Base-by-base conservation (phyloP, 805 yeast species). In the Yamadazyma olivae region DNA sequence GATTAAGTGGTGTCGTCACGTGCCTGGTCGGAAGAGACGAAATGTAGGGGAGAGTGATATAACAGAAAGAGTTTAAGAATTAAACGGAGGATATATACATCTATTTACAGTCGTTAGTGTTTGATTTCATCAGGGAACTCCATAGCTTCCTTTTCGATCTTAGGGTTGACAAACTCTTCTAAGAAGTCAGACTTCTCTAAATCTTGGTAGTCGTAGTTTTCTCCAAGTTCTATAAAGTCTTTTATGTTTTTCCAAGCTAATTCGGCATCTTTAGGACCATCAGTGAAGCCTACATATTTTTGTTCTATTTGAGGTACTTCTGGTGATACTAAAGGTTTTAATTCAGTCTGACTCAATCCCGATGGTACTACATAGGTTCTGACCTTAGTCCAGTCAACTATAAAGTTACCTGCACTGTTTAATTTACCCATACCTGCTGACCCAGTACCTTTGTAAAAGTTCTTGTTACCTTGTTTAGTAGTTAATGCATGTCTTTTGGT, bases 361-460 rank as follows among this genome's bases (percentile, higher is more conserved):
- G 66, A 59, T 4, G 99, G 99, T 7, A 80, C 88, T 3, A 86
- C 95, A 61, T 81, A 93, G 0, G 98, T 88, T 51, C 96, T 75
- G 20, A 91, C 98, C 54, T 82, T 88, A 30, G 64, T 61, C 87
- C 95, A 91, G 64, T 86, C 75, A 43, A 93, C 75, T 5, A 76
- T 67, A 60, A 88, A 93, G 16, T 76, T 74, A 36, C 95, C 97
- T 42, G 70, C 73, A 23, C 71, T 68, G 36, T 93, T 83, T 54
- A 82, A 78, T 35, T 70, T 71, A 57, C 99, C 99, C 44, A 88
- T 78, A 59, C 97, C 97, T 3, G 95, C 76, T 4, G 99, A 86
- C 40, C 97, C 77, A 16, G 98, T 93, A 70, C 99, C 99, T 61
- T 93, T 93, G 67, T 93, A 93, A 65, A 73, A 85, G 50, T 85